Percentiles rank a stretch among this genome's conserved stretches.
Evolutionary conservation across 352 stramenopile genomes (phyloP).

Genomic region (Thraustotheca clavata): DNA sequence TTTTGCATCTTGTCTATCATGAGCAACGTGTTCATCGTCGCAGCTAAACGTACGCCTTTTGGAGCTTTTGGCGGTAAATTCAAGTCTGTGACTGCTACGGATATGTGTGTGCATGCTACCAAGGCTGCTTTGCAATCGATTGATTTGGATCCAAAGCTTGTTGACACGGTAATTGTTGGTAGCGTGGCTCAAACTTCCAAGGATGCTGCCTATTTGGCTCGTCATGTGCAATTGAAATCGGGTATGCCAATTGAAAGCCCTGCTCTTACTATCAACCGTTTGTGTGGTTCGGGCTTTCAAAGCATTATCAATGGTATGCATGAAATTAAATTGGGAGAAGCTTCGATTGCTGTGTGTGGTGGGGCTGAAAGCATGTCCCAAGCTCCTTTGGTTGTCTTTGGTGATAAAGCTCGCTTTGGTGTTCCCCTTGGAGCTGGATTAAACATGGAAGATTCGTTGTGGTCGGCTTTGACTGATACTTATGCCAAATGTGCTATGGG

Average conservation of each 20-base stretch:
- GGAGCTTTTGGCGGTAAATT: slow-evolving; percentile 91
- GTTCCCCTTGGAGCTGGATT: slow-evolving; percentile 88
- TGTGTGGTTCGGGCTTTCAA: slow-evolving; percentile 97
- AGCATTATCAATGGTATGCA: slow-evolving; percentile 90
- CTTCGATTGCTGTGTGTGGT: slow-evolving; percentile 85
- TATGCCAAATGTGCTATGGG: slow-evolving; percentile 95
- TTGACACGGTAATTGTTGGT: slow-evolving; percentile 93
- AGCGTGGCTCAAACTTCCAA: slow-evolving; percentile 94
- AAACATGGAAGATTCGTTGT: slow-evolving; percentile 93
- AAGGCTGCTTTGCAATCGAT: slow-evolving; percentile 73
- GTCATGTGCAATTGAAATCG: slow-evolving; percentile 91
- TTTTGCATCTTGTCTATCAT: slow-evolving; percentile 20
- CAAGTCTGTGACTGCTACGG: slow-evolving; percentile 87
- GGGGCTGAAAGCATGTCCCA: slow-evolving; percentile 95
- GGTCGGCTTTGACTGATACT: slow-evolving; percentile 95
- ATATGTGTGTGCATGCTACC: slow-evolving; percentile 82
- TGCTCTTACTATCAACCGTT: slow-evolving; percentile 95
- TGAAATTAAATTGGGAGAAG: slow-evolving; percentile 86
- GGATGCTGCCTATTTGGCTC: slow-evolving; percentile 91
- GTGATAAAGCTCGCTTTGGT: slow-evolving; percentile 90
- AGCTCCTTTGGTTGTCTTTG: slow-evolving; percentile 87
- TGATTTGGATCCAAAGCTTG: slow-evolving; percentile 75
- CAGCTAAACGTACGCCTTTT: slow-evolving; percentile 94
- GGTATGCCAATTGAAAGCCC: slow-evolving; percentile 85
- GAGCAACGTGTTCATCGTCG: slow-evolving; percentile 90